Evolutionary conservation across 2,329 filamentous ascomycete species (phyloP).

Genomic region (Colletotrichum tamarilloi): DNA sequence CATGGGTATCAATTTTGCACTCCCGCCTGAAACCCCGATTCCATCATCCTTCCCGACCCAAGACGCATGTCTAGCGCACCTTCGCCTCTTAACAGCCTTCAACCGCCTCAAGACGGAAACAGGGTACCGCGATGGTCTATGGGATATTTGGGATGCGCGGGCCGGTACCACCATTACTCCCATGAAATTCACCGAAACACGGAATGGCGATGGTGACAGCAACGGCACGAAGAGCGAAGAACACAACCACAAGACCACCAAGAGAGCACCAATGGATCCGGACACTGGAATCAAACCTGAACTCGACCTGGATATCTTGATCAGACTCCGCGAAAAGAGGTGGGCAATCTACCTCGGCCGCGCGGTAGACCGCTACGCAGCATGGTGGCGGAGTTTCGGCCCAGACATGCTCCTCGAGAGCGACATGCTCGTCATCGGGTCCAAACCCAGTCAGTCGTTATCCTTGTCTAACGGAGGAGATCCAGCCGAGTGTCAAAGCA

Average conservation of each 20-base stretch:
- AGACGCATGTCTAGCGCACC: conserved; percentile 53
- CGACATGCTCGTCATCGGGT: conserved; percentile 37
- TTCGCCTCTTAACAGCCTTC: conserved; percentile 74
- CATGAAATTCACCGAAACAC: not conserved
- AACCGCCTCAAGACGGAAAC: conserved; percentile 70
- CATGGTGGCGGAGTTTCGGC: conserved; percentile 65
- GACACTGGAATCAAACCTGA: not conserved
- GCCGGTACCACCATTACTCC: conserved; percentile 38
- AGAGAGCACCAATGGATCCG: not conserved
- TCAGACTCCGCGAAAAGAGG: conserved; percentile 70
- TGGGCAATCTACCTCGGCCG: conserved; percentile 74
- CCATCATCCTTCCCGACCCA: not conserved
- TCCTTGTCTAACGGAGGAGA: no score
- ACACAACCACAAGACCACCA: not conserved
- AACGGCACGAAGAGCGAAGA: not conserved
- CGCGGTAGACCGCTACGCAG: conserved; percentile 71
- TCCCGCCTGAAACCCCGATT: not conserved
- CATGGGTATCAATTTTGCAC: not conserved
- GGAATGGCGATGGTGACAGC: not conserved
- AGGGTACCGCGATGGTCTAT: conserved; percentile 69
- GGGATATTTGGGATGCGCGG: conserved; percentile 63
- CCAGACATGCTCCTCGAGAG: conserved; percentile 41
- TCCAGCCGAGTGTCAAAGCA: no score
- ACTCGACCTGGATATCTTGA: conserved; percentile 48
- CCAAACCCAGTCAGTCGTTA: conserved; percentile 6